Conservation (phyloP, 192 early-diverging fungal species). For the Chytriomyces sp. region DNA sequence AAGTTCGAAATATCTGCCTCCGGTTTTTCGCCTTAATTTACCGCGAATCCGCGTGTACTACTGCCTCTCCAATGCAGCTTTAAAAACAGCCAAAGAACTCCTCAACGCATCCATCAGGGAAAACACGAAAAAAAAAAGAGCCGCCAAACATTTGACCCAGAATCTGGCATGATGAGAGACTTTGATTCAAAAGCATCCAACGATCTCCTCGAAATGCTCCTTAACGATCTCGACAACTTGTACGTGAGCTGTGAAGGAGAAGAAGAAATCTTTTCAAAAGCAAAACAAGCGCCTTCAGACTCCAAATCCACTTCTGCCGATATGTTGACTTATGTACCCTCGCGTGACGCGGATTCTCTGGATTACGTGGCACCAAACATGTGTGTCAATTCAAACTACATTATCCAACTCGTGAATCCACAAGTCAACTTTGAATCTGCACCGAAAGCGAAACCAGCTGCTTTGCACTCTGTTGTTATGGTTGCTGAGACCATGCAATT, state of each 20-base stretch:
- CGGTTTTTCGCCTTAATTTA: slow-evolving; percentile 73
- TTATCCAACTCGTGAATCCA: slow-evolving; percentile 72
- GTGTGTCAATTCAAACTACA: slow-evolving; percentile 58
- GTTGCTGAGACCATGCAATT: slow-evolving; percentile 65
- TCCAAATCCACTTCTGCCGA: slow-evolving; percentile 25
- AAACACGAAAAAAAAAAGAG: not conserved
- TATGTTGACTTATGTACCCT: slow-evolving; percentile 41
- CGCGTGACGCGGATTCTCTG: slow-evolving; percentile 53
- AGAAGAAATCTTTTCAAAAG: not conserved
- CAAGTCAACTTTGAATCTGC: slow-evolving; percentile 73
- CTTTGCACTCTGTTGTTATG: slow-evolving; percentile 61
- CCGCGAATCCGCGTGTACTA: slow-evolving; percentile 73
- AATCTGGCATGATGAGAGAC: slow-evolving; percentile 9
- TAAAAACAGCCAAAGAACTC: slow-evolving; percentile 76
- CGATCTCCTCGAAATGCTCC: slow-evolving; percentile 15
- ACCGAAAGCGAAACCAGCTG: slow-evolving; percentile 40
- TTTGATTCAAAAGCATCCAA: slow-evolving; percentile 13
- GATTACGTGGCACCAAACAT: slow-evolving; percentile 62
- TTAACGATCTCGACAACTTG: slow-evolving; percentile 27
- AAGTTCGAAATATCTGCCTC: slow-evolving; percentile 82
- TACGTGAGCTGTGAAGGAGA: slow-evolving; percentile 6
- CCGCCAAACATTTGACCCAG: not conserved
- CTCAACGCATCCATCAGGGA: slow-evolving; percentile 33
- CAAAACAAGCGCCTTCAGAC: not conserved
- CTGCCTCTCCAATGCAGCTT: slow-evolving; percentile 82